Conservation (phyloP, 2,329 filamentous ascomycete species). For the Rutstroemia sp. region DNA sequence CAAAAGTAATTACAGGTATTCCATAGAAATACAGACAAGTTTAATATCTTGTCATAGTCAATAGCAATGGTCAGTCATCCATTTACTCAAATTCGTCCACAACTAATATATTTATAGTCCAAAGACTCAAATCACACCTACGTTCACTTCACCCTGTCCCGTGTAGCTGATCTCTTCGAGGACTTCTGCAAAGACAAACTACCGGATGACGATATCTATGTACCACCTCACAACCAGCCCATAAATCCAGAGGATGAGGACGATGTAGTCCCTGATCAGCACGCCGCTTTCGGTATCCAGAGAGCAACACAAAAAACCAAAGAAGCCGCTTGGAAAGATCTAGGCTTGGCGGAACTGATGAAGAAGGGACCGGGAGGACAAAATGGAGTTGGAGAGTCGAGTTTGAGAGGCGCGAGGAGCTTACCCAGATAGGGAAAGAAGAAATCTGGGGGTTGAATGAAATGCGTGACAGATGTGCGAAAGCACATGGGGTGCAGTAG, state of each 20-base stretch:
- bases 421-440: conserved; percentile 17
- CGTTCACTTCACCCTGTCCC: conserved; percentile 64
- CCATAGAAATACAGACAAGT: neutral
- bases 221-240: conserved; percentile 72
- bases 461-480: too few relatives aligned
- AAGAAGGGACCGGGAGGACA: conserved; percentile 41
- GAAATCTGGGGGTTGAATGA: neutral
- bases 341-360: conserved; percentile 67
- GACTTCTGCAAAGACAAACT: conserved; percentile 65
- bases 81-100: neutral
- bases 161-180: conserved; percentile 73
- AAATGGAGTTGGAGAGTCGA: conserved; percentile 3
- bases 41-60: neutral
- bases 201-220: conserved; percentile 72
- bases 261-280: conserved; percentile 81
- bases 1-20: neutral
- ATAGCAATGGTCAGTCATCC: neutral
- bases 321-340: conserved; percentile 72
- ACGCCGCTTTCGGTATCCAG: conserved; percentile 80
- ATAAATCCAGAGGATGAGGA: conserved; percentile 85
- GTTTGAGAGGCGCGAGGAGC: conserved; percentile 12
- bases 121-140: conserved; percentile 72
- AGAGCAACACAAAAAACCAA: conserved; percentile 65
- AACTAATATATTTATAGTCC: conserved; percentile 20
- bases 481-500: too few relatives aligned